Evolutionary conservation across 2,329 filamentous ascomycete species (phyloP).

Genomic region (Trichoderma cornu-damae): DNA sequence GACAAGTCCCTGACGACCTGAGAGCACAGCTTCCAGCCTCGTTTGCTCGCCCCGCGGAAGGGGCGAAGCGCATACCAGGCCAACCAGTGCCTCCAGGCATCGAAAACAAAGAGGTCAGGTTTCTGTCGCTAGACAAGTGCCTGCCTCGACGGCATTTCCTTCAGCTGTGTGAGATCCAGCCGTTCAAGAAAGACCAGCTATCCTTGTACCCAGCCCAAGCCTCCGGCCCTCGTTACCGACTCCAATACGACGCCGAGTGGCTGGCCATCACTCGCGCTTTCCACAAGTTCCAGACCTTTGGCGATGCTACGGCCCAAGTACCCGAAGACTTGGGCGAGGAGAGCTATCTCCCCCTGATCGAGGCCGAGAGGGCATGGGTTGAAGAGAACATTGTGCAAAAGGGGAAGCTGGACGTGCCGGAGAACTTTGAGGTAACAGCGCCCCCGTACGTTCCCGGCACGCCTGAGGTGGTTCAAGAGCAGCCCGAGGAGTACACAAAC

Average conservation of each 20-base stretch:
- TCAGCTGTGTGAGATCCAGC: constrained; percentile 63
- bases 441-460: constrained; percentile 58
- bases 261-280: constrained; percentile 87
- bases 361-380: constrained; percentile 71
- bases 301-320: constrained; percentile 49
- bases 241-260: constrained; percentile 92
- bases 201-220: constrained; percentile 22
- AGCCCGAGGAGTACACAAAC: constrained; percentile 78
- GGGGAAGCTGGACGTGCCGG: constrained; percentile 62
- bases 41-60: constrained; percentile 47
- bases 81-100: constrained; percentile 67
- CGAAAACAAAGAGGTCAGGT: constrained; percentile 71
- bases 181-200: constrained; percentile 37
- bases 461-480: constrained; percentile 54
- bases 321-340: constrained; percentile 62
- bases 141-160: constrained; percentile 74
- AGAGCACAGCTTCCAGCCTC: constrained; percentile 71
- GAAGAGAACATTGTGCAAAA: constrained; percentile 64
- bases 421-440: constrained; percentile 73
- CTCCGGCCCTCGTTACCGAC: constrained; percentile 43
- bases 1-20: constrained; percentile 55
- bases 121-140: constrained; percentile 90
- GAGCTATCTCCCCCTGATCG: constrained; percentile 62
- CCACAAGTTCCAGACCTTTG: constrained; percentile 58
- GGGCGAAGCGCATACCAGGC: constrained; percentile 41